Evolutionary conservation across 2,329 filamentous ascomycete genomes (phyloP), one percentile per base, ranked within the genome.

Genomic region (Fusarium fujikuroi): DNA sequence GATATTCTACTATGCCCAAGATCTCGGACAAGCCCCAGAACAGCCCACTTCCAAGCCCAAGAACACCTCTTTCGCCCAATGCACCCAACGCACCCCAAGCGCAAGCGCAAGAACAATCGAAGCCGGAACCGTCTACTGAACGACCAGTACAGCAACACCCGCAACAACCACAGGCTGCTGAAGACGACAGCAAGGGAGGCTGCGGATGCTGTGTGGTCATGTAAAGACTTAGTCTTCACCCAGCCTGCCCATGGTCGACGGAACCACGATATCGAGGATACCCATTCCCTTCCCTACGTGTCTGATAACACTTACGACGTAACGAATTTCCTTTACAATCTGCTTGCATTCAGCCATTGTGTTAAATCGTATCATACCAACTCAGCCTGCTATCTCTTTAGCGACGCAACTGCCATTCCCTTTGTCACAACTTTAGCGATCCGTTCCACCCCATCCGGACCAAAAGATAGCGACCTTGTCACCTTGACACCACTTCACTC

Each of bases 1-100:
- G 87, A 7, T 92, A 91, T 78, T 90, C 90, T 43, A 90, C 89
- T 21, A 91, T 91, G 85, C 89, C 89, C 44, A 90, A 85, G 80
- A 90, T 91, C 46, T 79, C 80, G 9, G 81, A 83, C 73, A 83
- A 81, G 63, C 73, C 75, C 9, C 66, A 74, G 47, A 81, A 74
- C 58, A 81, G 76, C 43, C 79, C 81, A 21, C 65, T 87, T 25
- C 79, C 83, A 3, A 88, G 86, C 72, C 86, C 87, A 39, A 82
- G 84, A 71, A 82, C 85, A 12, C 83, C 88, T 12, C 70, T 75
- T 25, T 77, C 76, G 7, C 75, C 89, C 84, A 80, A 76, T 56
- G 70, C 75, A 42, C 66, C 76, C 30, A 30, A 30, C 9, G 30
- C 30, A 30, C 30, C 30, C 30, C 58, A 76, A 14, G 72, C 72